These are phyloP conservation scores for Fusarium mundagurra DNA, from an alignment of 2,329 filamentous ascomycete genomes.

Conservation along the genomic window DNA sequence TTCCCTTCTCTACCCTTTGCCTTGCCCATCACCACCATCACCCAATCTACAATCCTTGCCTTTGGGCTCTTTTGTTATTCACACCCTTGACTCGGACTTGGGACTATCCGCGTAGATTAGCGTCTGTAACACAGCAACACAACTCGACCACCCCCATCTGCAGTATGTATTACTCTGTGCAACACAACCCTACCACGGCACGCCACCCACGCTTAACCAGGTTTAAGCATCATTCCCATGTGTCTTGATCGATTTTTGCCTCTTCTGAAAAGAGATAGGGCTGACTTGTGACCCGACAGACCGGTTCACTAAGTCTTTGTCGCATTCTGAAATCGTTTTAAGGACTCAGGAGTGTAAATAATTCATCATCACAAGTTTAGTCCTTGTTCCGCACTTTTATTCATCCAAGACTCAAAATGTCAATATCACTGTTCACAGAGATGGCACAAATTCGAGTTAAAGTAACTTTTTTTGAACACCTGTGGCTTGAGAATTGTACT, in stretches of 20 bases:
- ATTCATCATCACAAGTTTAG: background rate
- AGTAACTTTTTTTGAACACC: background rate
- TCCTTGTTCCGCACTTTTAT: background rate
- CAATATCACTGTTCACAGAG: background rate
- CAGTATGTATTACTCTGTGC: constrained; percentile 13
- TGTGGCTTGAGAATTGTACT: background rate
- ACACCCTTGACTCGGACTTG: constrained; percentile 26
- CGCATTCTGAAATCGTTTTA: background rate
- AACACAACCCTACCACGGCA: constrained; percentile 29
- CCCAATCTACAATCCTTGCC: constrained; percentile 23
- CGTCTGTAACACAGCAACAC: constrained; percentile 37
- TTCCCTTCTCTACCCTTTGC: constrained; percentile 30
- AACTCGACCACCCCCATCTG: constrained; percentile 30
- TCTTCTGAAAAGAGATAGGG: constrained; percentile 13
- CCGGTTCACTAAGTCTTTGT: constrained; percentile 12
- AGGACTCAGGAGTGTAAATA: background rate
- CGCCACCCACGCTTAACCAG: constrained; percentile 32
- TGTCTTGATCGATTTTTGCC: constrained; percentile 34
- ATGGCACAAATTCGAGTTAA: background rate
- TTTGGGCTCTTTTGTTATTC: constrained; percentile 30
- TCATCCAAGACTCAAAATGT: background rate
- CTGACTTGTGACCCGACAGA: constrained; percentile 23
- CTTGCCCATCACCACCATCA: constrained; percentile 27
- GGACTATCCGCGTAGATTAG: constrained; percentile 27
- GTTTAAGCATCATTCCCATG: constrained; percentile 28